These are phyloP conservation scores for Mycena floridula DNA, from an alignment of 768 basidiomycete genomes.

Conservation along the genomic window DNA sequence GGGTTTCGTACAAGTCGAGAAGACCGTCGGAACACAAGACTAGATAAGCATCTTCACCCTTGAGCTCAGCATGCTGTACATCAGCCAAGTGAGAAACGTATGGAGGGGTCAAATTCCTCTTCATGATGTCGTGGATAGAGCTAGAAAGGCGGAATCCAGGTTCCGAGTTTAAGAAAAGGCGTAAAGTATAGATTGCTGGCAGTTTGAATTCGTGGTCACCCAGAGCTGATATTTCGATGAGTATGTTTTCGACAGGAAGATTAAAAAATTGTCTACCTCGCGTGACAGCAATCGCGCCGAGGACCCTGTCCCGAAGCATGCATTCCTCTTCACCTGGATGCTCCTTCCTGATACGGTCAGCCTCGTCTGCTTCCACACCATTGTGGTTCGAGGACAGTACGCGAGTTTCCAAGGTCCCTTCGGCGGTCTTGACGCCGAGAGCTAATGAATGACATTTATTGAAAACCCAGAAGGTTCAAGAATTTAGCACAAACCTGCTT, in stretches of 20 bases:
- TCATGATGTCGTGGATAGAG: conserved; percentile 33
- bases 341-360: conserved; percentile 29
- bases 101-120: conserved; percentile 45
- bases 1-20: conserved; percentile 34
- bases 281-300: conserved; percentile 52
- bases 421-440: conserved; percentile 28
- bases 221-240: conserved; percentile 28
- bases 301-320: conserved; percentile 37
- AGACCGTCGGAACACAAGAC: conserved; percentile 51
- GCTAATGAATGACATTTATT: conserved; percentile 20
- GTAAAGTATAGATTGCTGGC: conserved; percentile 38
- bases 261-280: conserved; percentile 29
- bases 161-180: conserved; percentile 36
- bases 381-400: conserved; percentile 47
- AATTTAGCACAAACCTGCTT: conserved; percentile 36
- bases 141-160: conserved; percentile 29
- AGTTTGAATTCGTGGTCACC: conserved; percentile 53
- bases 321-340: conserved; percentile 44
- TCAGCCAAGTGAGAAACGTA: conserved; percentile 43
- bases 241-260: not conserved
- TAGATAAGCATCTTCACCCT: conserved; percentile 24
- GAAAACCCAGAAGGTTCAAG: not conserved
- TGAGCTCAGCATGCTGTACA: conserved; percentile 32
- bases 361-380: conserved; percentile 36
- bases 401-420: conserved; percentile 30